Percentiles rank a stretch among this genome's conserved stretches.
These are phyloP conservation scores for Fusarium brevicatenulatum DNA, from an alignment of 2,329 filamentous ascomycete species.

Conservation along the genomic window DNA sequence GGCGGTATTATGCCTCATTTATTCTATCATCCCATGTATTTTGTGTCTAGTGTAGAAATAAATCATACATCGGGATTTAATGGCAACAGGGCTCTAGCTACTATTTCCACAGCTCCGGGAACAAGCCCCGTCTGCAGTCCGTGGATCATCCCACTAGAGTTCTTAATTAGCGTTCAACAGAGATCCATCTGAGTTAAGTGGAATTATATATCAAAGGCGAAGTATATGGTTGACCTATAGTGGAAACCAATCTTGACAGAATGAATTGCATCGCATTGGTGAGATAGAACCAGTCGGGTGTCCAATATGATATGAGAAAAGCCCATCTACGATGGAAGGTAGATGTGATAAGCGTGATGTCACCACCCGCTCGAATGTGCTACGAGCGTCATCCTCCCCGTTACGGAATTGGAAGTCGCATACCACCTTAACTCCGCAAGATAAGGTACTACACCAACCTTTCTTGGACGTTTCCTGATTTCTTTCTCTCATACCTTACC, in stretches of 20 bases:
- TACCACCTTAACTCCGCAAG: constrained; percentile 27
- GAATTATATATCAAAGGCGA: neutral
- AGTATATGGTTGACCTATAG: neutral
- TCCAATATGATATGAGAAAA: neutral
- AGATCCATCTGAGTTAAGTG: constrained; percentile 6
- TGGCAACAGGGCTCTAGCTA: neutral
- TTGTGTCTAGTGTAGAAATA: neutral
- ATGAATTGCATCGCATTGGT: neutral
- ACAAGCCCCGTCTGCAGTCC: constrained; percentile 3
- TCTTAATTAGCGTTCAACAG: constrained; percentile 10
- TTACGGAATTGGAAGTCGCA: constrained; percentile 12
- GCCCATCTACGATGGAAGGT: neutral
- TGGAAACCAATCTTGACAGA: neutral
- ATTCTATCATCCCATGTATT: neutral
- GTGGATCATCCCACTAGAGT: constrained; percentile 23
- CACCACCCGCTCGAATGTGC: constrained; percentile 3
- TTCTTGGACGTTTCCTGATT: neutral
- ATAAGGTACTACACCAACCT: constrained; percentile 6
- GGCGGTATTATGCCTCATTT: neutral
- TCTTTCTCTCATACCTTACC: neutral
- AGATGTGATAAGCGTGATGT: constrained; percentile 28
- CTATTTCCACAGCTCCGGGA: constrained; percentile 1
- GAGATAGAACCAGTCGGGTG: neutral
- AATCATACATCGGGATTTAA: neutral
- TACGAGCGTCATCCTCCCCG: constrained; percentile 10